Evolutionary conservation across 306 rosid genomes (phyloP).

Genomic region (Lotus japonicus): DNA sequence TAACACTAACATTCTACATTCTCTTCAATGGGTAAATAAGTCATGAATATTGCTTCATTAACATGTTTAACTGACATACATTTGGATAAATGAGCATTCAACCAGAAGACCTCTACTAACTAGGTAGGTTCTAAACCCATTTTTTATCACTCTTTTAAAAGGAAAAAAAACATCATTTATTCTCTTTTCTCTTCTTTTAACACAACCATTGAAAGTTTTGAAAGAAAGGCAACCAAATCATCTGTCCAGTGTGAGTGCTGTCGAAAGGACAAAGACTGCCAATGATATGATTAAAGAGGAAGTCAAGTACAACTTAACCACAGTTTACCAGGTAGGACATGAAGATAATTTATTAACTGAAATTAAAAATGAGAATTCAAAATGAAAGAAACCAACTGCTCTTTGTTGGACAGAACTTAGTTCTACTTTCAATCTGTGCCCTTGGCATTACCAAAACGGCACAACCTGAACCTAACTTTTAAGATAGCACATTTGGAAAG

Average conservation of each 20-base stretch:
- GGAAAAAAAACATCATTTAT: background rate
- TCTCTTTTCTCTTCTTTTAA: background rate
- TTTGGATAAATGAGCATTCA: background rate
- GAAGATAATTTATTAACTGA: background rate
- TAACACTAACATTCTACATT: background rate
- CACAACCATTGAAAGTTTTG: background rate
- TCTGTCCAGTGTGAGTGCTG: background rate
- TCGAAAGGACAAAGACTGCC: background rate
- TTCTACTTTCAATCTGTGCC: background rate
- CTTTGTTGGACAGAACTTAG: background rate
- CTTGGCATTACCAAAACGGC: background rate
- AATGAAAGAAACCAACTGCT: background rate
- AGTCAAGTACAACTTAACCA: conserved; percentile 2
- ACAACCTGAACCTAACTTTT: background rate
- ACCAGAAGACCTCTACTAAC: background rate
- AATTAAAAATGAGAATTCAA: background rate
- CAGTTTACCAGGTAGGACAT: background rate
- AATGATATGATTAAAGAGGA: background rate
- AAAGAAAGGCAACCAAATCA: background rate
- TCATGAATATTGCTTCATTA: background rate
- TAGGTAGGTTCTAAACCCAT: background rate
- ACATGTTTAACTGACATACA: background rate
- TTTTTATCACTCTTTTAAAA: background rate
- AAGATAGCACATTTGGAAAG: conserved; percentile 1
- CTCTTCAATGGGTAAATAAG: background rate